Evolutionary conservation across 257 asterid species (phyloP).

Genomic region (Solanum gracilifrons): DNA sequence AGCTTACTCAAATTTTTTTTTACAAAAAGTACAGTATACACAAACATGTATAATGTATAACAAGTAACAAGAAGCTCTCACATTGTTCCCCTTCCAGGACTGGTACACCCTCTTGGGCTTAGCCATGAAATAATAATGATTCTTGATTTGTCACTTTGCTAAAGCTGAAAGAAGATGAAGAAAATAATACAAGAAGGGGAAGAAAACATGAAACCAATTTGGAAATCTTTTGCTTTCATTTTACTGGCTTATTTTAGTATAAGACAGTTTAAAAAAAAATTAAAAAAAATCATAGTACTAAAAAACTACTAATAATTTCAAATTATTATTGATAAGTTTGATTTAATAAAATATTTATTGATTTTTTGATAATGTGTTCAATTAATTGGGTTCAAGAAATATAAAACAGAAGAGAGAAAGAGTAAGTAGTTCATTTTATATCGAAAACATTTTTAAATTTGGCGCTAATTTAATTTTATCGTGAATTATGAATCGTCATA

Average conservation of each 20-base stretch:
- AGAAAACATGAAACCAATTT: not conserved
- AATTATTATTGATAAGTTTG: not conserved
- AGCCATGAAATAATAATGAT: slow-evolving; percentile 16
- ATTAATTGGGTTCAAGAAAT: not conserved
- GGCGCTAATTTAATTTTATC: too few relatives aligned
- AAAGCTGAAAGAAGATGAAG: not conserved
- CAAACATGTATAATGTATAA: not conserved
- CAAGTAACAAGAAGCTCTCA: slow-evolving; percentile 6
- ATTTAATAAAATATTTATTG: too few relatives aligned
- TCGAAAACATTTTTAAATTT: too few relatives aligned
- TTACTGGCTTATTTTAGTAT: not conserved
- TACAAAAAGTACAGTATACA: not conserved
- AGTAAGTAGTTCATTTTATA: not conserved
- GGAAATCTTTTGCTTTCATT: slow-evolving; percentile 1
- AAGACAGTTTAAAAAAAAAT: not conserved
- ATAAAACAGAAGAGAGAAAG: too few relatives aligned
- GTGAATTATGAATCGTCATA: too few relatives aligned
- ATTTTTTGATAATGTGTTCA: too few relatives aligned
- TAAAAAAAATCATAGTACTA: too few relatives aligned
- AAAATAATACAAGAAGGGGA: not conserved
- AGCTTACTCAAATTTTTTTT: not conserved
- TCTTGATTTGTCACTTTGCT: not conserved
- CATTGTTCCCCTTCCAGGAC: slow-evolving; percentile 30
- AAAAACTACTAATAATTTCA: not conserved
- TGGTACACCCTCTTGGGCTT: slow-evolving; percentile 12